Conservation (phyloP, 73 alveolate genomes). For the Symbiodinium natans region DNA sequence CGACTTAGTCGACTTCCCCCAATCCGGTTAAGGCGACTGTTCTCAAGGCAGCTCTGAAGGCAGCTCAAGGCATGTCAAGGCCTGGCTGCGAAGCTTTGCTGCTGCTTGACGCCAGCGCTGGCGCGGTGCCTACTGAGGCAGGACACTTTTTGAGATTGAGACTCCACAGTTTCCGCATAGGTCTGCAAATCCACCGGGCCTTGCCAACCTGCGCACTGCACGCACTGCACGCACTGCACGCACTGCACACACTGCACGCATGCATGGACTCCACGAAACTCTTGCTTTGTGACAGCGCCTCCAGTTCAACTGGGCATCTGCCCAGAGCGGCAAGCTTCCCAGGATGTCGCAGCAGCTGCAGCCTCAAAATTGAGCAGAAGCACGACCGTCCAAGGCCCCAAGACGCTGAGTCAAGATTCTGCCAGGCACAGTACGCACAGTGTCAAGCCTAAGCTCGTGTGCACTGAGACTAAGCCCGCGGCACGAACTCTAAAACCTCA, state of each 20-base stretch:
- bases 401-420: too few relatives aligned
- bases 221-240: too few relatives aligned
- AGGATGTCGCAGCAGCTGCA: slow-evolving; percentile 50
- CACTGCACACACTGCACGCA: too few relatives aligned
- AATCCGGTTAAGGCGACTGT: too few relatives aligned
- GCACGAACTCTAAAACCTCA: neutral
- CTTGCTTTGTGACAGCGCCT: neutral
- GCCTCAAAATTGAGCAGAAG: neutral
- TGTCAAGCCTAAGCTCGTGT: too few relatives aligned
- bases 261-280: neutral
- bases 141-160: too few relatives aligned
- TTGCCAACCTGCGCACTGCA: neutral
- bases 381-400: too few relatives aligned
- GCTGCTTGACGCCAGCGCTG: slow-evolving; percentile 1
- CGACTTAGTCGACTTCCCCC: neutral
- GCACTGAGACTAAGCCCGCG: neutral
- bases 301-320: neutral
- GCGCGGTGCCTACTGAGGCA: neutral
- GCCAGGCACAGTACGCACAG: too few relatives aligned
- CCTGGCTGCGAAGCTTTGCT: neutral
- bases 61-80: too few relatives aligned
- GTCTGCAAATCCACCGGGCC: too few relatives aligned
- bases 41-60: too few relatives aligned
- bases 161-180: too few relatives aligned
- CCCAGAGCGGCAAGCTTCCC: slow-evolving; percentile 63